Evolutionary conservation across 768 basidiomycete species (phyloP).

Genomic region (Leccinum ochraceum): DNA sequence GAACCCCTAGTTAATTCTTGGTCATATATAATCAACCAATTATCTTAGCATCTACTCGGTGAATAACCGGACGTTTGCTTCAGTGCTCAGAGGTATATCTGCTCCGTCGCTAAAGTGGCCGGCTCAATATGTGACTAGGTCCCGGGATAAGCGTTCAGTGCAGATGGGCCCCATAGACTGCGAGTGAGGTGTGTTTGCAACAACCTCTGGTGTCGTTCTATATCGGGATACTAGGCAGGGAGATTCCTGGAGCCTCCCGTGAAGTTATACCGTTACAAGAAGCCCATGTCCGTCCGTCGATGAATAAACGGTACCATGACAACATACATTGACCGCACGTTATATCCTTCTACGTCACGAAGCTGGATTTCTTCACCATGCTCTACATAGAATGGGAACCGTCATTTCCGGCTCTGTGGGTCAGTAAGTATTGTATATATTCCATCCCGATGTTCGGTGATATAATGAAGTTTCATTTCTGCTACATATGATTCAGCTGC

Average conservation of each 20-base stretch:
- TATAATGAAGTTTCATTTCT: background rate
- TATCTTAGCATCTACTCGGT: conserved; percentile 1
- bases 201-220: background rate
- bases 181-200: background rate
- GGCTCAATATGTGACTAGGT: background rate
- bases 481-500: background rate
- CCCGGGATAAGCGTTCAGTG: background rate
- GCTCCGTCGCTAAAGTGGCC: background rate
- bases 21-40: conserved; percentile 14
- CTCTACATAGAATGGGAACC: background rate
- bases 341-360: too few relatives aligned
- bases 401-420: background rate
- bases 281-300: background rate
- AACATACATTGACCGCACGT: background rate
- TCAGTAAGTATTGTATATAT: background rate
- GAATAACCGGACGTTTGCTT: background rate
- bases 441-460: background rate
- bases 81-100: background rate
- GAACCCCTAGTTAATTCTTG: conserved; percentile 11
- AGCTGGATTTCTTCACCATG: background rate
- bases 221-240: background rate
- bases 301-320: background rate
- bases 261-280: background rate
- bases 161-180: background rate
- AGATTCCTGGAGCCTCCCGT: background rate